phyloP scores from a whole-genome alignment of 495 filamentous ascomycete species.

The Clavariopsis aquatica region DNA sequence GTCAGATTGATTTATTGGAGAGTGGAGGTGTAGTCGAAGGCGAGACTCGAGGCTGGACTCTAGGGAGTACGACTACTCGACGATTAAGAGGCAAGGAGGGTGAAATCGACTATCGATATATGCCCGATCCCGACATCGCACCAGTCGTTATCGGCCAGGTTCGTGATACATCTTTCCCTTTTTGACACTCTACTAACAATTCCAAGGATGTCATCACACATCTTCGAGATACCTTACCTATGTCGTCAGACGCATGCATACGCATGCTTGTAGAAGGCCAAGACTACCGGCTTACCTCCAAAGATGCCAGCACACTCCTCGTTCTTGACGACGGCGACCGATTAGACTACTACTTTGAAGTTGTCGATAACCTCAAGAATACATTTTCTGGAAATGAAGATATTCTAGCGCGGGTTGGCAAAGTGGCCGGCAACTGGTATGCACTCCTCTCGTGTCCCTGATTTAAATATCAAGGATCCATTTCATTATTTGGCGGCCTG shows the following conservation, averaged over 20 bases:
- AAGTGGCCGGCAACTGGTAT: conserved; percentile 39
- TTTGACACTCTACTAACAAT: not conserved
- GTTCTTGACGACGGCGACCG: conserved; percentile 76
- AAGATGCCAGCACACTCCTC: conserved; percentile 83
- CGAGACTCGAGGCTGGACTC: conserved; percentile 91
- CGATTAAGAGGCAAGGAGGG: conserved; percentile 89
- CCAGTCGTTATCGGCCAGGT: conserved; percentile 71
- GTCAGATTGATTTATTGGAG: conserved; percentile 82
- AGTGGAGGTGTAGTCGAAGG: conserved; percentile 74
- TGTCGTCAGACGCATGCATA: conserved; percentile 69
- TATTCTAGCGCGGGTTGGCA: conserved; percentile 10
- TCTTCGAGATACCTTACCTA: conserved; percentile 61
- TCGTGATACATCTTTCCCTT: conserved; percentile 5
- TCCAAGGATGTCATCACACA: conserved; percentile 60
- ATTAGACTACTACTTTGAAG: conserved; percentile 78
- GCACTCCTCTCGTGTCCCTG: no score
- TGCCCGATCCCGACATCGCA: conserved; percentile 92
- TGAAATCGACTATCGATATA: conserved; percentile 96
- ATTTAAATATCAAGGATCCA: no score
- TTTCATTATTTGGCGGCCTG: not conserved
- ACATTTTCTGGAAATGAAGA: conserved; percentile 35
- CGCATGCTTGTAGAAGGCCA: conserved; percentile 54
- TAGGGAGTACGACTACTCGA: conserved; percentile 73
- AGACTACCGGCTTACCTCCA: conserved; percentile 66
- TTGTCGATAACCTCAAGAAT: conserved; percentile 49